Evolutionary conservation across 2,329 filamentous ascomycete species (phyloP).

Genomic region (Colletotrichum graminicola): DNA sequence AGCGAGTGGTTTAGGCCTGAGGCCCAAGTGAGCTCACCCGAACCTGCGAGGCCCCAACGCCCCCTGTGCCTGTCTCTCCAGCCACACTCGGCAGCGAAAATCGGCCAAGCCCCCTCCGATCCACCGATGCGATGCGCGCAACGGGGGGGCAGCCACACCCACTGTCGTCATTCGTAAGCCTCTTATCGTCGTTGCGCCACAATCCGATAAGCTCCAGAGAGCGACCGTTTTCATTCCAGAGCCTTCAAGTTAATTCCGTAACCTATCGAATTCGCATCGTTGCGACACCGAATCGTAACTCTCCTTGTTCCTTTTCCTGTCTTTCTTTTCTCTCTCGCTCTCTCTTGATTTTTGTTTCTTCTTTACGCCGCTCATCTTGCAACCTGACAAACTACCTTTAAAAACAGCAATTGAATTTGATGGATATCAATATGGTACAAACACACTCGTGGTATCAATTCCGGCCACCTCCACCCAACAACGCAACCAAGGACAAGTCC

Average conservation of each 20-base stretch:
- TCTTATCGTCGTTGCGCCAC: constrained; percentile 3
- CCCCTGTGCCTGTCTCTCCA: constrained; percentile 11
- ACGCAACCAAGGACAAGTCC: not conserved
- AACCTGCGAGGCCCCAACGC: constrained; percentile 2
- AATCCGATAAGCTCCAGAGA: not conserved
- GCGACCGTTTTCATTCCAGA: not conserved
- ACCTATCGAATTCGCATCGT: too few species aligned
- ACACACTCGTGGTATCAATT: constrained; percentile 35
- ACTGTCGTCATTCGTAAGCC: constrained; percentile 14
- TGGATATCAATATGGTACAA: constrained; percentile 39
- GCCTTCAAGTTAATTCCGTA: not conserved
- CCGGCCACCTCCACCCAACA: constrained; percentile 3
- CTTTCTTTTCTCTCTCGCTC: not conserved
- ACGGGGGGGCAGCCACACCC: not conserved
- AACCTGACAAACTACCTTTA: not conserved
- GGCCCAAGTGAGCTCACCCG: constrained; percentile 26
- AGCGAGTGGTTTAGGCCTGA: constrained; percentile 39
- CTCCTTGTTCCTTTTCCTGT: not conserved
- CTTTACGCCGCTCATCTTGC: not conserved
- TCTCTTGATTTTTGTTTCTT: not conserved
- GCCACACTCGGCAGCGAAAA: constrained; percentile 3
- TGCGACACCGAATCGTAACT: not conserved
- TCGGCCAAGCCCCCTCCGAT: too few species aligned
- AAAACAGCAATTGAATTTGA: not conserved
- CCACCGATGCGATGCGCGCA: not conserved